Conservation (phyloP, 2,329 filamentous ascomycete species). For the Geoglossum cookeanum region DNA sequence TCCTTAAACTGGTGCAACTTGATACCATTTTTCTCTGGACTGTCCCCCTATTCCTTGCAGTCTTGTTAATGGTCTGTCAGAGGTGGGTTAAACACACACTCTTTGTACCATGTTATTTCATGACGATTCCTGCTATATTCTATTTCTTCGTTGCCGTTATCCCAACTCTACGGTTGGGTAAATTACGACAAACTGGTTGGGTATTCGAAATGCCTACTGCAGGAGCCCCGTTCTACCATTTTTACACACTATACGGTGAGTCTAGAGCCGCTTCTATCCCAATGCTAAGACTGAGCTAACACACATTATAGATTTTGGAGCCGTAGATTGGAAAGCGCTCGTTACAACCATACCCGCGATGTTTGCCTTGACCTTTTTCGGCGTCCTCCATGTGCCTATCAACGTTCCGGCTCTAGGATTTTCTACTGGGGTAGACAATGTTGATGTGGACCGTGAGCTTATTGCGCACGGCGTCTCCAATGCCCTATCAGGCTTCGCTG, state of each 20-base stretch:
- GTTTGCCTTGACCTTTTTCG: conserved; percentile 94
- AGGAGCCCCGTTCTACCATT: conserved; percentile 88
- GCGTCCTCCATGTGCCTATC: conserved; percentile 90
- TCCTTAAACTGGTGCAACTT: conserved; percentile 51
- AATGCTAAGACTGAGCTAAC: neutral
- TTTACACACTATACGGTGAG: conserved; percentile 84
- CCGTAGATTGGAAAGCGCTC: conserved; percentile 69
- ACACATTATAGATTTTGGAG: conserved; percentile 43
- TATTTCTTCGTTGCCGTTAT: conserved; percentile 58
- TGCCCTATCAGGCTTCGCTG: conserved; percentile 64
- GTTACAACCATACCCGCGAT: conserved; percentile 78
- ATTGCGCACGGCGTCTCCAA: conserved; percentile 90
- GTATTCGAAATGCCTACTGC: conserved; percentile 74
- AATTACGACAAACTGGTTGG: conserved; percentile 61
- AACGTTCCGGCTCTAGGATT: conserved; percentile 89
- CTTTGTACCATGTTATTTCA: conserved; percentile 72
- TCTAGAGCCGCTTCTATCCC: neutral
- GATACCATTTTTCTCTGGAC: conserved; percentile 71
- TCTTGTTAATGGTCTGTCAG: conserved; percentile 59
- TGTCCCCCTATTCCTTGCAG: conserved; percentile 56
- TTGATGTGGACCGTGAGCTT: conserved; percentile 77
- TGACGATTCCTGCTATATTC: conserved; percentile 56
- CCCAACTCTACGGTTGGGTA: conserved; percentile 45
- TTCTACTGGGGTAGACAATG: conserved; percentile 77
- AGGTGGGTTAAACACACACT: conserved; percentile 63